Conservation (phyloP, 371 early-diverging fungal species). For the Mortierella sp. region DNA sequence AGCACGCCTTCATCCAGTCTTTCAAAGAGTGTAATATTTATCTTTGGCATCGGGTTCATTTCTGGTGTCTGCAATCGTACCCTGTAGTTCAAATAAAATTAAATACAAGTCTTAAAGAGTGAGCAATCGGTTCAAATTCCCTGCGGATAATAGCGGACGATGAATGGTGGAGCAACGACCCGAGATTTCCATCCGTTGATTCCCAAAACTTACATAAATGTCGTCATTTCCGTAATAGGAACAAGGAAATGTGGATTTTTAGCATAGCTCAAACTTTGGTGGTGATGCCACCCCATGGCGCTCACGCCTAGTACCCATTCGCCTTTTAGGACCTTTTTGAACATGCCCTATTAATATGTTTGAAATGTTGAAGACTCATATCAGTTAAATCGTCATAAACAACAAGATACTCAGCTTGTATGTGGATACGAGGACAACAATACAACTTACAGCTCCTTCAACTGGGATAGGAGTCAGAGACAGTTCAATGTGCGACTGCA, state of each 20-base stretch:
- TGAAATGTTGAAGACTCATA: background rate
- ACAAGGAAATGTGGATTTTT: constrained; percentile 79
- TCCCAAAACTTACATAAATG: constrained; percentile 63
- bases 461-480: constrained; percentile 70
- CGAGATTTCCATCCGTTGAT: background rate
- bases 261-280: constrained; percentile 65
- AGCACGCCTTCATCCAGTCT: constrained; percentile 67
- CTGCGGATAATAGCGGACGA: background rate
- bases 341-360: constrained; percentile 70
- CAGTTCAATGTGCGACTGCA: constrained; percentile 65
- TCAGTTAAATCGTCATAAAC: background rate
- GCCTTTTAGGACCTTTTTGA: constrained; percentile 73
- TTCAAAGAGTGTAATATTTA: constrained; percentile 79
- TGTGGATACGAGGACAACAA: background rate
- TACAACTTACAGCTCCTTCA: constrained; percentile 82
- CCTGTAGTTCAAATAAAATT: constrained; percentile 41
- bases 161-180: background rate
- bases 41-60: constrained; percentile 73
- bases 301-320: constrained; percentile 75
- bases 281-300: constrained; percentile 77
- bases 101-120: background rate
- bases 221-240: constrained; percentile 70
- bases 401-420: background rate
- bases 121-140: background rate
- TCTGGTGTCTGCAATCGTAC: constrained; percentile 80